Conservation (phyloP, 1,284 basidiomycete genomes). For the Psilocybe mexicana region DNA sequence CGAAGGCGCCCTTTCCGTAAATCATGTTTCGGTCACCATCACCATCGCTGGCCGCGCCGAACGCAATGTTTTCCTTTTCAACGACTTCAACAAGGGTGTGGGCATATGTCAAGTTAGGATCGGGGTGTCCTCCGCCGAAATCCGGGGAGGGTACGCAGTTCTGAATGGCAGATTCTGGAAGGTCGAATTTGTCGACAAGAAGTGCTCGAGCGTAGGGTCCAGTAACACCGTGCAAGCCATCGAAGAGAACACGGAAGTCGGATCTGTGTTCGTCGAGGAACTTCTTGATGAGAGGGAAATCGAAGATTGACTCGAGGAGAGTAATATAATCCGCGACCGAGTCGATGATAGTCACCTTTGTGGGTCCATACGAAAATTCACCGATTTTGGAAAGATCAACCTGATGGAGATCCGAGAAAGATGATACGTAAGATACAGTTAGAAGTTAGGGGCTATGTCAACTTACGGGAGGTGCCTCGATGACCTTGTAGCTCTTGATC, state of each 20-base stretch:
- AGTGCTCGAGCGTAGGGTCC: slow-evolving; percentile 94
- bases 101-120: slow-evolving; percentile 98
- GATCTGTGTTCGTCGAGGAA: slow-evolving; percentile 76
- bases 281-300: slow-evolving; percentile 89
- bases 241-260: slow-evolving; percentile 90
- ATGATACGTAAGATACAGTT: not conserved
- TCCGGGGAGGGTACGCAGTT: slow-evolving; percentile 91
- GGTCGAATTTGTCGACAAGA: slow-evolving; percentile 83
- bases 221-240: slow-evolving; percentile 95
- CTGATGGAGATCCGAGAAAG: slow-evolving; percentile 35
- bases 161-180: slow-evolving; percentile 82
- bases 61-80: slow-evolving; percentile 84
- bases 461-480: slow-evolving; percentile 77
- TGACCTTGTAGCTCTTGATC: slow-evolving; percentile 84
- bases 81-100: slow-evolving; percentile 93
- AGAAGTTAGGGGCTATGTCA: not conserved
- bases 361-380: slow-evolving; percentile 77
- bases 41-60: slow-evolving; percentile 96
- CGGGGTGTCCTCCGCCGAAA: slow-evolving; percentile 97
- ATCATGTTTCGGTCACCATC: slow-evolving; percentile 99
- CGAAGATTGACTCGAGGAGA: slow-evolving; percentile 89
- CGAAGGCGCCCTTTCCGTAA: slow-evolving; percentile 97
- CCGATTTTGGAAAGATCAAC: slow-evolving; percentile 87
- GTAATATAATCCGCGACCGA: slow-evolving; percentile 89
- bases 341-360: slow-evolving; percentile 91